A percentile compares a stretch with the other conserved stretches of the same genome.
Conservation (phyloP, 2,329 filamentous ascomycete genomes). For the Colletotrichum tofieldiae region DNA sequence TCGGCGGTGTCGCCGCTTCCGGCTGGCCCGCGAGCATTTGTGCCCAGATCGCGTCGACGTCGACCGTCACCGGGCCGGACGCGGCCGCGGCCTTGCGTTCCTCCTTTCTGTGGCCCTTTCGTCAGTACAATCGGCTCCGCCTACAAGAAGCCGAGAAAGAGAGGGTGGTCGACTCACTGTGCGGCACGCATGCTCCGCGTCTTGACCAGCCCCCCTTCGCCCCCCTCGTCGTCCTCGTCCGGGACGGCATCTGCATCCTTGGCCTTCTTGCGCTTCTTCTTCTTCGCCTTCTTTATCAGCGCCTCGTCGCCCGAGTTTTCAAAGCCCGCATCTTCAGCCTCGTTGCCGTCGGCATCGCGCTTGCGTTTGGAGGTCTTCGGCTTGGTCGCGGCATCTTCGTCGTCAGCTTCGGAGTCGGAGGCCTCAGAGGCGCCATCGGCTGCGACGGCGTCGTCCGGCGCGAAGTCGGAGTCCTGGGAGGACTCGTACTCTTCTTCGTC, state of each 20-base stretch:
- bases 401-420: conserved; percentile 65
- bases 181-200: conserved; percentile 79
- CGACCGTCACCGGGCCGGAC: conserved; percentile 75
- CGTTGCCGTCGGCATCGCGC: conserved; percentile 48
- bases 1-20: conserved; percentile 33
- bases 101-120: conserved; percentile 61
- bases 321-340: conserved; percentile 65
- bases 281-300: conserved; percentile 74
- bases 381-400: conserved; percentile 45
- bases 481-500: conserved; percentile 74
- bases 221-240: conserved; percentile 68
- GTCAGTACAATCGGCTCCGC: not conserved
- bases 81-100: conserved; percentile 68
- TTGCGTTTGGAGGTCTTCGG: conserved; percentile 52
- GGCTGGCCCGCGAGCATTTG: conserved; percentile 70
- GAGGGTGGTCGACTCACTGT: conserved; percentile 63
- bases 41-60: conserved; percentile 81
- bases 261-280: conserved; percentile 62
- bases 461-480: conserved; percentile 82
- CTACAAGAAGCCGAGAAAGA: not conserved
- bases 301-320: conserved; percentile 82
- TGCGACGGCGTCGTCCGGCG: conserved; percentile 67
- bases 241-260: conserved; percentile 52
- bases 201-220: conserved; percentile 77
- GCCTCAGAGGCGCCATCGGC: conserved; percentile 63